Conservation (phyloP, 2,329 filamentous ascomycete genomes). For the Penicillium sp. region DNA sequence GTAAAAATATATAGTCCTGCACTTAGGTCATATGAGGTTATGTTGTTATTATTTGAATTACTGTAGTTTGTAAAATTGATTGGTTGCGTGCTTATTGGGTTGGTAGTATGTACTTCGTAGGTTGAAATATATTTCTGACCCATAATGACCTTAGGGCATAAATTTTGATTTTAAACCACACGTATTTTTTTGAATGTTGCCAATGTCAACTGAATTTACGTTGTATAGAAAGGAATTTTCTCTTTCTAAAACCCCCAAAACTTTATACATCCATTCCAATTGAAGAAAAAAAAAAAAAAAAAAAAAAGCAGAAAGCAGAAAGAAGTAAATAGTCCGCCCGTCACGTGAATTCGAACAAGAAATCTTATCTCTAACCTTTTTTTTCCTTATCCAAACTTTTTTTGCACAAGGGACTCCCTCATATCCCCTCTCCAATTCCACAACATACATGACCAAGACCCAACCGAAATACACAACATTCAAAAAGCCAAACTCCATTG, state of each 20-base stretch:
- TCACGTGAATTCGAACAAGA: too few relatives aligned
- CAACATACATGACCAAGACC: background rate
- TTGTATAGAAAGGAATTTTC: background rate
- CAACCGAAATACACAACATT: too few relatives aligned
- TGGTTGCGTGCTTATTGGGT: background rate
- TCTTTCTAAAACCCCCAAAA: background rate
- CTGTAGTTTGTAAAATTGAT: background rate
- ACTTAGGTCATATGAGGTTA: background rate
- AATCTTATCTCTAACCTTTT: constrained; percentile 6
- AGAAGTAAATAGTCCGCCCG: too few relatives aligned
- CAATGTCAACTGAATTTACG: background rate
- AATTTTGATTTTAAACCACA: background rate
- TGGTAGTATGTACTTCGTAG: background rate
- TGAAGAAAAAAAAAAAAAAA: too few relatives aligned
- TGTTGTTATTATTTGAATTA: background rate
- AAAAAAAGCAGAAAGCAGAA: too few relatives aligned
- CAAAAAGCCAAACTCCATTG: background rate
- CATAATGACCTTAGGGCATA: too few relatives aligned
- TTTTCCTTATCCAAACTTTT: constrained; percentile 11
- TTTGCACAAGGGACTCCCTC: background rate
- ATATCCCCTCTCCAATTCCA: background rate
- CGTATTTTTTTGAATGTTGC: too few relatives aligned
- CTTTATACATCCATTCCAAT: too few relatives aligned
- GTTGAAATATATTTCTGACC: background rate
- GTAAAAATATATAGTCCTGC: constrained; percentile 16